These are phyloP conservation scores for Diaporthe destruens DNA, from an alignment of 2,329 filamentous ascomycete species.

Conservation along the genomic window DNA sequence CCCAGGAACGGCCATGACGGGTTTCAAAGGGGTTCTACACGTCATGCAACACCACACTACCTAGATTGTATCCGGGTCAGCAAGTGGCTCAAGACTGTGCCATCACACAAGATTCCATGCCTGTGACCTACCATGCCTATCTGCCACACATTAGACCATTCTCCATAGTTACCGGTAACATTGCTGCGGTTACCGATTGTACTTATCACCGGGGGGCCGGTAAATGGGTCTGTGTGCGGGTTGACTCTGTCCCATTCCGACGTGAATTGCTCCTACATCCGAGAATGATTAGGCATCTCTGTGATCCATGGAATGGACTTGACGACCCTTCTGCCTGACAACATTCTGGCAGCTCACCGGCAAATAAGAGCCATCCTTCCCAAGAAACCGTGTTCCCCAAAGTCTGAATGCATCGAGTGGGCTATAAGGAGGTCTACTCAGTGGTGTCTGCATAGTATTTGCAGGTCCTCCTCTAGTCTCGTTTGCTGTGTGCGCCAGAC, in stretches of 20 bases:
- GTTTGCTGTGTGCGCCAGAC: neutral
- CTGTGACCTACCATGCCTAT: neutral
- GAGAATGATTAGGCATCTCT: too few relatives aligned
- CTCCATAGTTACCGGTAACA: constrained; percentile 12
- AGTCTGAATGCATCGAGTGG: neutral
- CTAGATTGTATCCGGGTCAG: too few relatives aligned
- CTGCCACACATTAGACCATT: constrained; percentile 24
- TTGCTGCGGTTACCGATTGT: neutral
- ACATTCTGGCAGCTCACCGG: constrained; percentile 2
- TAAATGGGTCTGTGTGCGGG: neutral
- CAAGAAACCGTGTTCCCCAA: neutral
- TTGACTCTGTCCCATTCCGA: neutral
- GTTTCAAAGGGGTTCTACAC: neutral
- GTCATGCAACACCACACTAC: constrained; percentile 24
- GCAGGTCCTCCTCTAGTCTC: neutral
- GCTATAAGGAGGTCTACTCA: too few relatives aligned
- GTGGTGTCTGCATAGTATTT: too few relatives aligned
- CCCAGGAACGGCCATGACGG: neutral
- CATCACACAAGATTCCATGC: too few relatives aligned
- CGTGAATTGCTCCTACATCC: constrained; percentile 25
- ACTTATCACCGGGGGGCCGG: neutral
- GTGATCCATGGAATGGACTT: neutral
- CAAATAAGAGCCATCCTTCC: neutral
- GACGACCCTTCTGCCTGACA: neutral
- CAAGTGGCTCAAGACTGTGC: too few relatives aligned